phyloP scores from a whole-genome alignment of 176 grass and related monocot species.

The Carex scoparia region DNA sequence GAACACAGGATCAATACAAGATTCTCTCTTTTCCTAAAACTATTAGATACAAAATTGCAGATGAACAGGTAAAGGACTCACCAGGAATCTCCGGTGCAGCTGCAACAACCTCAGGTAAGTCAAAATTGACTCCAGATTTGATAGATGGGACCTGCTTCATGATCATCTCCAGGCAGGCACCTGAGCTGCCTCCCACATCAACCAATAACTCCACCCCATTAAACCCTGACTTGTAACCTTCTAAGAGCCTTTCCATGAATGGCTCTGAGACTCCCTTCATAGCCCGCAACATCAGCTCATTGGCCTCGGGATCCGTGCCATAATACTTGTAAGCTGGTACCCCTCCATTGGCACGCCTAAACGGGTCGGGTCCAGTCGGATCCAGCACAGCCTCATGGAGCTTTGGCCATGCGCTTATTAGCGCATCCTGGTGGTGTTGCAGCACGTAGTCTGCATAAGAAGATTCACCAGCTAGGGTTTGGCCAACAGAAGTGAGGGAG shows the following conservation, averaged over 20 bases:
- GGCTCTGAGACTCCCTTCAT: conserved; percentile 78
- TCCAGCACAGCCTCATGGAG: conserved; percentile 76
- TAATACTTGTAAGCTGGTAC: conserved; percentile 75
- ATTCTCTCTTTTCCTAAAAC: too few relatives aligned
- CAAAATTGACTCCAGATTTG: conserved; percentile 68
- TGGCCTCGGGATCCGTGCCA: conserved; percentile 45
- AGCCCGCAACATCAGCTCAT: conserved; percentile 64
- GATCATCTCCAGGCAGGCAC: conserved; percentile 73
- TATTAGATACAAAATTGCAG: background rate
- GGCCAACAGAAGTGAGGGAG: conserved; percentile 55
- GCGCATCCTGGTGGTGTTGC: conserved; percentile 91
- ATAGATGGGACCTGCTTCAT: conserved; percentile 40
- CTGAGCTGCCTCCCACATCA: conserved; percentile 82
- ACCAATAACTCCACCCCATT: conserved; percentile 51
- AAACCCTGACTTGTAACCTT: conserved; percentile 44
- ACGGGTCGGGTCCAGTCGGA: conserved; percentile 61
- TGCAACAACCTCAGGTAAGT: conserved; percentile 72
- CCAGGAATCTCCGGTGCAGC: conserved; percentile 50
- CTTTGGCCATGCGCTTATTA: conserved; percentile 55
- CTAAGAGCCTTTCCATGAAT: conserved; percentile 71
- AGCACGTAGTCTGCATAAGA: conserved; percentile 79
- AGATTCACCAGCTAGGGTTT: conserved; percentile 40
- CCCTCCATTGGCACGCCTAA: conserved; percentile 57
- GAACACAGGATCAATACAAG: too few relatives aligned
- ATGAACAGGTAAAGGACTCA: background rate